Evolutionary conservation across 345 rosid species (phyloP).

Genomic region (Salix brachista): DNA sequence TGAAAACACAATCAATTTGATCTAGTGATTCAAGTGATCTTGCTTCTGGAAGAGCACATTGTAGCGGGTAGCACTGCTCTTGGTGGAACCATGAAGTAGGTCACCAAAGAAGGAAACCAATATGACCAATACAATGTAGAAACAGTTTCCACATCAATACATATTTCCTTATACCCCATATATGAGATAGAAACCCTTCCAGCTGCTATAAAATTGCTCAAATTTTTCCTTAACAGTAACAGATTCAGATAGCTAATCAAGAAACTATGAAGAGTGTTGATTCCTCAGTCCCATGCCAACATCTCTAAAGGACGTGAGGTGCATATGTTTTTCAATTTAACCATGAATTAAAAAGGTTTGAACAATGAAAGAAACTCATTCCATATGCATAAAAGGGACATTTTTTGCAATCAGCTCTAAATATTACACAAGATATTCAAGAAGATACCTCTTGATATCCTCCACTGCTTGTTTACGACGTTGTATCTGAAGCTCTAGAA

Average conservation of each 20-base stretch:
- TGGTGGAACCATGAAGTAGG: neutral
- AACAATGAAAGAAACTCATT: neutral
- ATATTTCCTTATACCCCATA: neutral
- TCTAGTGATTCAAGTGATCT: neutral
- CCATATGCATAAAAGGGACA: neutral
- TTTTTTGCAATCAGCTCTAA: neutral
- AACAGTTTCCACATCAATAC: neutral
- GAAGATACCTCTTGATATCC: conserved; percentile 74
- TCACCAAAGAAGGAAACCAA: neutral
- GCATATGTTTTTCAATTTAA: neutral
- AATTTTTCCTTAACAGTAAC: neutral
- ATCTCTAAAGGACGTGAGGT: neutral
- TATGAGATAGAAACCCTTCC: neutral
- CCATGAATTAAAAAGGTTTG: neutral
- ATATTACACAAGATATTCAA: neutral
- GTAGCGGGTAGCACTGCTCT: neutral
- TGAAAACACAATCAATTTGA: neutral
- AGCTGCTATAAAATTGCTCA: neutral
- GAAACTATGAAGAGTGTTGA: neutral
- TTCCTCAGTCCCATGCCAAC: neutral
- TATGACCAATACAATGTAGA: neutral
- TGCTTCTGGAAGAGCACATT: neutral
- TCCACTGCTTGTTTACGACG: conserved; percentile 85
- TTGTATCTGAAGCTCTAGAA: conserved; percentile 83
- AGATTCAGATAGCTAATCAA: neutral